Conservation (phyloP, 306 rosid genomes). For the Fragaria iinumae region DNA sequence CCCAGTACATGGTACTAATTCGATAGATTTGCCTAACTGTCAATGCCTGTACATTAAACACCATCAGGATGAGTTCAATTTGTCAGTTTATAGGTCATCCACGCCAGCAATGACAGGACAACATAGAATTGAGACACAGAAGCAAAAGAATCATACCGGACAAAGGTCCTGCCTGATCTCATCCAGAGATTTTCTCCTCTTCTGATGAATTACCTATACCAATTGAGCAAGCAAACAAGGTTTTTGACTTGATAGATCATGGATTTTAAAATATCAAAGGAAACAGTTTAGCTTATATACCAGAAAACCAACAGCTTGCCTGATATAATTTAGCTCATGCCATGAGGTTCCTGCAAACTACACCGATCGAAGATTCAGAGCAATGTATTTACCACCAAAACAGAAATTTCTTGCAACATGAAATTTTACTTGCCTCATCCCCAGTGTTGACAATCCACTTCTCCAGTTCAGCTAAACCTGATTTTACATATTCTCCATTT, state of each 20-base stretch:
- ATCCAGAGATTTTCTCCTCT: constrained; percentile 83
- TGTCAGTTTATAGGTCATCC: not conserved
- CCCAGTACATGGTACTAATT: constrained; percentile 99
- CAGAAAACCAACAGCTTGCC: constrained; percentile 99
- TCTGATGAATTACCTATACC: constrained; percentile 90
- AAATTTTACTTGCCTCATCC: constrained; percentile 62
- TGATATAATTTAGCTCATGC: constrained; percentile 92
- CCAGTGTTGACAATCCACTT: constrained; percentile 83
- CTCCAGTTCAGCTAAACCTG: constrained; percentile 95
- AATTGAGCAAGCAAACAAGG: constrained; percentile 27
- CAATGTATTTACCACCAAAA: constrained; percentile 5
- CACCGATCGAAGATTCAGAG: constrained; percentile 32
- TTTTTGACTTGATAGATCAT: constrained; percentile 1
- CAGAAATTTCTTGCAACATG: not conserved
- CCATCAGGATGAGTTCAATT: constrained; percentile 16
- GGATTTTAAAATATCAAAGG: constrained; percentile 7
- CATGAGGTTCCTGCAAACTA: constrained; percentile 97
- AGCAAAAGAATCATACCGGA: constrained; percentile 58
- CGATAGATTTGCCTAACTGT: constrained; percentile 98
- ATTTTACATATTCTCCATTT: constrained; percentile 93
- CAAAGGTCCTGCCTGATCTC: constrained; percentile 94
- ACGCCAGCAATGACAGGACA: too few relatives aligned
- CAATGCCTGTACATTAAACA: constrained; percentile 56
- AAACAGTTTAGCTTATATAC: constrained; percentile 49
- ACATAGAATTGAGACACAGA: not conserved